Evolutionary conservation across 1,284 basidiomycete species (phyloP).

Genomic region (Golubevia sp.): DNA sequence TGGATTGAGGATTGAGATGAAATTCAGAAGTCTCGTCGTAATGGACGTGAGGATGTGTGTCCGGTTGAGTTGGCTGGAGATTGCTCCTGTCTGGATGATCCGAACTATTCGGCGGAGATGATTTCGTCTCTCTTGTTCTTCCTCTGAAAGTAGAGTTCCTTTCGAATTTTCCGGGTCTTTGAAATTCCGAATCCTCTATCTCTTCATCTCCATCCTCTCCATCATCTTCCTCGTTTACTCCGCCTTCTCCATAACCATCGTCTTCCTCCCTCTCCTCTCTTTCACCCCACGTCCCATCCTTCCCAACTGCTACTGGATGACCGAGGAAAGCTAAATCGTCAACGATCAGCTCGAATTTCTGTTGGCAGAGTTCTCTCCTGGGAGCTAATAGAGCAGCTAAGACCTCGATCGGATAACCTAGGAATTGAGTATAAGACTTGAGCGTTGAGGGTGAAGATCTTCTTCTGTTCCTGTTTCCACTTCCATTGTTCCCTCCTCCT

Average conservation of each 20-base stretch:
- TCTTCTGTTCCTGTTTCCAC: neutral
- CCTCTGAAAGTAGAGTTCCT: too few species aligned
- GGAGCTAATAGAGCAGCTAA: constrained; percentile 82
- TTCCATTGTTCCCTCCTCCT: neutral
- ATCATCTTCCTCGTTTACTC: constrained; percentile 1
- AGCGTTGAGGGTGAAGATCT: constrained; percentile 1
- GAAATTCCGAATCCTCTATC: too few species aligned
- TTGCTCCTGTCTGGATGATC: too few species aligned
- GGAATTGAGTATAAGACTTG: constrained; percentile 66
- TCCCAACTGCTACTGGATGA: constrained; percentile 82
- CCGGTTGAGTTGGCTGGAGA: too few species aligned
- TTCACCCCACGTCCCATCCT: constrained; percentile 38
- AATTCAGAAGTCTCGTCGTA: too few species aligned
- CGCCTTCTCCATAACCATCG: constrained; percentile 1
- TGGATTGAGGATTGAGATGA: neutral
- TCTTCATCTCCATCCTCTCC: neutral
- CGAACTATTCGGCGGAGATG: too few species aligned
- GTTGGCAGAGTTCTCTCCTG: constrained; percentile 78
- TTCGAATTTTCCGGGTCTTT: too few species aligned
- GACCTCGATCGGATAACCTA: constrained; percentile 81
- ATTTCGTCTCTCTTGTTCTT: too few species aligned
- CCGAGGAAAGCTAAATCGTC: constrained; percentile 94
- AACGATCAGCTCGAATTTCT: constrained; percentile 88
- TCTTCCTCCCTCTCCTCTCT: neutral
- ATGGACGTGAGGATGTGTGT: too few species aligned